Percentiles rank a stretch among this genome's conserved stretches.
Conservation (phyloP, 2,329 filamentous ascomycete species). For the Aspergillus carbonarius region DNA sequence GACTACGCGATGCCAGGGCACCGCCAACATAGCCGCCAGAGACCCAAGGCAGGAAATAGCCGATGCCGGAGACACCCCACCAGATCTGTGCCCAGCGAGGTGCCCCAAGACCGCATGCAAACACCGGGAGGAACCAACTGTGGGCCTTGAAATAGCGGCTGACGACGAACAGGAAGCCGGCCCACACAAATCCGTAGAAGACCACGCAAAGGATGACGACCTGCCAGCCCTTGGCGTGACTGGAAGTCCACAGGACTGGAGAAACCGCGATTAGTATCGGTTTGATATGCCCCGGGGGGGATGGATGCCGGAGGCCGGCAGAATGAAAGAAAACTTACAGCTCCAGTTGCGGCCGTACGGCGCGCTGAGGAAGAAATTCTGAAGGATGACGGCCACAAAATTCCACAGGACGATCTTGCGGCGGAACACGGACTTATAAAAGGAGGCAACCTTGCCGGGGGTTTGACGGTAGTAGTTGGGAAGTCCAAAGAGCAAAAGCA, state of each 20-base stretch:
- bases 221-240: constrained; percentile 56
- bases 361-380: constrained; percentile 65
- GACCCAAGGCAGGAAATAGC: constrained; percentile 61
- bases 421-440: constrained; percentile 61
- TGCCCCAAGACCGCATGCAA: constrained; percentile 63
- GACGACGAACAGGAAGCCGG: constrained; percentile 45
- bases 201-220: constrained; percentile 53
- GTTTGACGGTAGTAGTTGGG: constrained; percentile 65
- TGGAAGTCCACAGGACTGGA: constrained; percentile 54
- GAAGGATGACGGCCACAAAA: constrained; percentile 60
- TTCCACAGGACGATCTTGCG: constrained; percentile 53
- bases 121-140: constrained; percentile 66
- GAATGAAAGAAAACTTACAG: constrained; percentile 29
- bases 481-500: constrained; percentile 57
- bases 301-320: background rate
- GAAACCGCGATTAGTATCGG: too few relatives aligned
- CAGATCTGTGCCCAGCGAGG: constrained; percentile 67
- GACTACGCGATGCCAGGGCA: constrained; percentile 54
- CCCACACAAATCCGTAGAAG: constrained; percentile 58
- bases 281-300: too few relatives aligned
- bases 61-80: constrained; percentile 61
- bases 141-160: constrained; percentile 57
- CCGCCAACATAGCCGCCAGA: constrained; percentile 52
- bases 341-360: constrained; percentile 66
- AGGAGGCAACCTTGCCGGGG: constrained; percentile 62